Evolutionary conservation across 179 eudicot genomes (phyloP), one percentile per base, ranked within the genome.

Genomic region (Spinacia oleracea): DNA sequence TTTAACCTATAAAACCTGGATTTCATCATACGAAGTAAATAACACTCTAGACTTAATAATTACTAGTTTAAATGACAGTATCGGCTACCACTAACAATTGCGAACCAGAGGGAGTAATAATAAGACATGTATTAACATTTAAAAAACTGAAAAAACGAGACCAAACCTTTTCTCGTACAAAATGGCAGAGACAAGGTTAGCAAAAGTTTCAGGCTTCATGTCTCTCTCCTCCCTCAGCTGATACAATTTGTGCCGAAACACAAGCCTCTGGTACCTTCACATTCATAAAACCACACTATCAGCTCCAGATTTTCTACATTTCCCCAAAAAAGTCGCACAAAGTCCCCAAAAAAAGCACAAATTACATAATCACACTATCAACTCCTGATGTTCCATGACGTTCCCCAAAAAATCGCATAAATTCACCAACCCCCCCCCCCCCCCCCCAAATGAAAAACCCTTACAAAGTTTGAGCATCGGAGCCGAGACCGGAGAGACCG

Each of bases 181-280:
- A 78, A 96, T 79, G 34, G 99, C 98, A 76, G 98, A 93, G 40
- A 96, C 99, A 65, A 96, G 98, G 84, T 90, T 96, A 43, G 99
- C 97, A 81, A 96, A 96, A 20, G 99, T 96, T 80, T 93, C 96
- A 35, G 99, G 99, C 90, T 93, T 96, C 99, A 93, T 96, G 72
- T 92, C 89, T 86, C 98, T 96, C 88, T 96, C 99, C 83, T 96
- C 99, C 63, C 99, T 83, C 53, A 96, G 91, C 84, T 91, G 84
- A 76, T 93, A 96, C 84, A 96, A 75, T 82, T 96, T 96, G 89
- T 91, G 99, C 10, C 98, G 87, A 71, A 91, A 96, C 63, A 87
- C 90, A 70, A 96, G 91, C 55, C 97, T 88, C 79, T 96, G 99
- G 77, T 88, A 85, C 79, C 99, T 96, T 69, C 78, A 77, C 72